Percentiles rank a stretch among this genome's conserved stretches.
These are phyloP conservation scores for Collariella sp. DNA, from an alignment of 495 filamentous ascomycete species.

Conservation along the genomic window DNA sequence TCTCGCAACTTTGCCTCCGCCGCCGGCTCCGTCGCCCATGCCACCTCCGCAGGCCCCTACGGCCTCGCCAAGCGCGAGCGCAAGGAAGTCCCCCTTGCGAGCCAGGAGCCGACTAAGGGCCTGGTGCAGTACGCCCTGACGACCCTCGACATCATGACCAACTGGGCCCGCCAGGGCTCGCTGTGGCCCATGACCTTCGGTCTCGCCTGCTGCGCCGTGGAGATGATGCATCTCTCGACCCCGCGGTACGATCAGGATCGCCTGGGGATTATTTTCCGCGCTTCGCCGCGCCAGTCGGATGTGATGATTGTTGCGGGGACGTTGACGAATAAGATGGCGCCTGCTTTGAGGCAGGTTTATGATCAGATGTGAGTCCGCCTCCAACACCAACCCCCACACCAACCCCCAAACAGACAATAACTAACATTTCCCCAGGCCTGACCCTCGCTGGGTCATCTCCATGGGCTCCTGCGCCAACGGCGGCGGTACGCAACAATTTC, in stretches of 20 bases:
- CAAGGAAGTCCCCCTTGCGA: conserved; percentile 75
- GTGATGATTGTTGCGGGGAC: conserved; percentile 98
- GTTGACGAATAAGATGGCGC: conserved; percentile 96
- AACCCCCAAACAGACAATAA: no score
- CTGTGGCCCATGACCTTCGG: conserved; percentile 98
- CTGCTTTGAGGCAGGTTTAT: conserved; percentile 88
- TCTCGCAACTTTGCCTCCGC: conserved; percentile 48
- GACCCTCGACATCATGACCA: conserved; percentile 82
- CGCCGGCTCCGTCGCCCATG: no score
- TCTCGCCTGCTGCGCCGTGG: conserved; percentile 90
- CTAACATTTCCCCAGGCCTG: no score
- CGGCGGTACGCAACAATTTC: no score
- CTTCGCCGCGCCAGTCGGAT: conserved; percentile 88
- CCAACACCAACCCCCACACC: no score
- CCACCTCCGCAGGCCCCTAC: conserved; percentile 34
- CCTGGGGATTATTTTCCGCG: conserved; percentile 94
- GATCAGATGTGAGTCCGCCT: no score
- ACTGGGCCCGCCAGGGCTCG: conserved; percentile 90
- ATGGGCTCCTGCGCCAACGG: conserved; percentile 93
- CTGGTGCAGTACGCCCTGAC: conserved; percentile 97
- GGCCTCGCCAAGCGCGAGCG: conserved; percentile 35
- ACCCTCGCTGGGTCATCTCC: conserved; percentile 83
- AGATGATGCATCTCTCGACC: conserved; percentile 98
- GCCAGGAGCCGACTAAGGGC: conserved; percentile 89
- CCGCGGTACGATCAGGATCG: conserved; percentile 95